Evolutionary conservation across 331 rosid species (phyloP), one percentile per base, ranked within the genome.

Genomic region (Phaseolus coccineus): DNA sequence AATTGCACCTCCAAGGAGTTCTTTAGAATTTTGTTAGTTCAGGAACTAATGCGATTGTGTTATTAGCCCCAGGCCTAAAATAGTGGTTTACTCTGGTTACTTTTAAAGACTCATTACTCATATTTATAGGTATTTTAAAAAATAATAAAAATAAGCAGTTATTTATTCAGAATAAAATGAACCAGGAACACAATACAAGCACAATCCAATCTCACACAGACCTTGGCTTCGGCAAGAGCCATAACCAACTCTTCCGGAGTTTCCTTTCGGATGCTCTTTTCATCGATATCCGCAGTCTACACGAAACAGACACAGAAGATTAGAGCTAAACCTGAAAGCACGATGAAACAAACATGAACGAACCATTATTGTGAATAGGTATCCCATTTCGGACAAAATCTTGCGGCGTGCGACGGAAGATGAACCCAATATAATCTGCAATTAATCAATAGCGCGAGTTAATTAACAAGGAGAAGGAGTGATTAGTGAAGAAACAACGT

Each of bases 221-320:
- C 98, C 99, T 96, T 96, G 37, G 97, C 98, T 82, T 93, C 91
- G 1, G 97, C 97, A 50, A 96, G 90, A 80, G 97, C 93, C 92
- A 93, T 80, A 69, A 96, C 99, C 78, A 96, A 81, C 40, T 93
- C 98, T 77, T 91, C 94, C 2, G 98, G 97, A 51, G 83, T 88
- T 64, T 89, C 97, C 82, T 81, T 91, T 58, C 98, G 88, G 80
- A 93, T 96, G 77, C 85, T 78, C 82, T 96, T 96, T 77, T 96
- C 98, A 39, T 96, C 99, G 79, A 90, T 96, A 80, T 96, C 99
- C 25, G 99, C 99, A 70, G 93, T 83, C 99, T 93, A 81, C 52
- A 82, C 13, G 66, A 73, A 53, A 57, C 3, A 66, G n/a, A 19
- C 2, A 65, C 7, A 0, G 19, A 39, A 55, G 6, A 61, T 58